Conservation (phyloP, 2,329 filamentous ascomycete species). For the Aspergillus pseudotamarii region DNA sequence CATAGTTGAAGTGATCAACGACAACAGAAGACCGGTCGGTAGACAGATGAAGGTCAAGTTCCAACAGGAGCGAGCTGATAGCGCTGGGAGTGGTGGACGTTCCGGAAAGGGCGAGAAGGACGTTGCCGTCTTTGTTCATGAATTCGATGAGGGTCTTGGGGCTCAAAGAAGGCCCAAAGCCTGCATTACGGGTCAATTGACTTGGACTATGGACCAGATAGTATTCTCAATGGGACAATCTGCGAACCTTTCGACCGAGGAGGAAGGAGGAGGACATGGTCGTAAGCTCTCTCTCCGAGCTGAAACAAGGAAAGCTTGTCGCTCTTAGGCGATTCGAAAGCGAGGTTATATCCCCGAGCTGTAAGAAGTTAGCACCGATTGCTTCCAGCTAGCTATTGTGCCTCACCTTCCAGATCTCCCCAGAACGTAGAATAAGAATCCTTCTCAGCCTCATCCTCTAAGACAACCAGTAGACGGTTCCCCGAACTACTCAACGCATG, state of each 20-base stretch:
- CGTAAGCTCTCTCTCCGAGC: conserved; percentile 84
- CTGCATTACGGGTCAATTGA: conserved; percentile 50
- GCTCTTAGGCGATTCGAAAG: conserved; percentile 81
- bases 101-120: conserved; percentile 81
- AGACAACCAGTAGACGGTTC: conserved; percentile 77
- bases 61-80: conserved; percentile 76
- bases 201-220: background rate
- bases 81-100: conserved; percentile 69
- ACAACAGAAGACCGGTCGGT: conserved; percentile 81
- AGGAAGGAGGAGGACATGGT: conserved; percentile 88
- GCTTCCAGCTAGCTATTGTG: conserved; percentile 1
- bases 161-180: conserved; percentile 84
- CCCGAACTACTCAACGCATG: conserved; percentile 79
- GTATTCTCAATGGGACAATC: background rate
- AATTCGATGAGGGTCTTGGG: conserved; percentile 88
- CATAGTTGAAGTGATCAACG: conserved; percentile 96
- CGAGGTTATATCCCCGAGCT: conserved; percentile 83
- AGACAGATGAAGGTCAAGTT: conserved; percentile 88
- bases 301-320: conserved; percentile 76
- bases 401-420: conserved; percentile 50
- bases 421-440: conserved; percentile 78
- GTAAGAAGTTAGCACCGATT: conserved; percentile 20
- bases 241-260: conserved; percentile 80
- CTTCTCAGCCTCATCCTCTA: conserved; percentile 82
- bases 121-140: conserved; percentile 86